Evolutionary conservation across 2,329 filamentous ascomycete genomes (phyloP), one percentile per base, ranked within the genome.

Genomic region (Sarocladiaceae sp.): DNA sequence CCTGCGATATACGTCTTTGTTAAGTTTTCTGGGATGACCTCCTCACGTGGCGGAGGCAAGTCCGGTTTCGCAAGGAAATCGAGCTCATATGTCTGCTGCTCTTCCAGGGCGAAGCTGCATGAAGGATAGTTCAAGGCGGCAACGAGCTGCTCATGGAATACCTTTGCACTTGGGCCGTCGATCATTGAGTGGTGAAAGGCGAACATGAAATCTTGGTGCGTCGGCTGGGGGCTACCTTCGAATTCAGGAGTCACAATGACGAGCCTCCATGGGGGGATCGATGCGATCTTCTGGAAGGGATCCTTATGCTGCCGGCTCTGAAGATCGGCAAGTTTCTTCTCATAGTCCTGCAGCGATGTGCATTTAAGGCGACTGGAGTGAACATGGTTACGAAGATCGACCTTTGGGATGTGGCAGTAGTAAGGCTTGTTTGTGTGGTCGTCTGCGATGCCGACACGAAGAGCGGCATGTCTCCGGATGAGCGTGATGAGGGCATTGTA

Each of bases 121-220:
- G 29, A 15, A 16, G 33, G 24, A 12, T 48, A 31, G 19, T 47
- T 43, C 45, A 79, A 58, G 3, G 71, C 65, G 3, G 57, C 51
- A 3, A 73, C 61, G 0, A 80, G 57, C 2, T 63, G 58, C 23
- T 63, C 56, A 48, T 80, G 76, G 49, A 81, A 78, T 2, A 65
- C 52, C 21, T 60, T 58, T 0, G 68, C 70, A 49, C 69, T 68
- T 11, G 66, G 60, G 1, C 77, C 77, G 49, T 80, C 77, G 19
- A 66, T 64, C 15, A 80, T 59, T 1, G 66, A 62, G 50, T 80
- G 76, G 48, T 80, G 76, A 26, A 63, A 73, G 4, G 65, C 61
- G 49, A 78, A 74, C 5, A 68, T 49, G 11, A 75, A 47, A 40
- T 76, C 66, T 26, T 67, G 51, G 5, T 58, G 52, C 4, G 53